Conservation (phyloP, 164 flowering plant species). For the Aristolochia californica region DNA sequence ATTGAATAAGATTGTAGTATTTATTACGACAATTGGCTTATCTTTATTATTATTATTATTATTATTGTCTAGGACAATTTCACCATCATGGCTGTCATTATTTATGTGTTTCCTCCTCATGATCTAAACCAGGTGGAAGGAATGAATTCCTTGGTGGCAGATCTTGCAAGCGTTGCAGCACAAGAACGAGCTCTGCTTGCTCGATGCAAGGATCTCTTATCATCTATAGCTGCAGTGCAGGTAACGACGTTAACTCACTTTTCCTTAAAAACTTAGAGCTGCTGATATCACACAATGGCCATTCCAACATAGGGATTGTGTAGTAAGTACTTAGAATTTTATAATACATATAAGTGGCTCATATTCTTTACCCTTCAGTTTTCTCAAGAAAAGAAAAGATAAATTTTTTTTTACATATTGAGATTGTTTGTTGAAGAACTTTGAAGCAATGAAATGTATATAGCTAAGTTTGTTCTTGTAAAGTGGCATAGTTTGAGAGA, state of each 20-base stretch:
- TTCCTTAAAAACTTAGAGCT: neutral
- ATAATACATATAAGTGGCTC: neutral
- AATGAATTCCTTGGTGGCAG: conserved; percentile 39
- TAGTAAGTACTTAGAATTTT: no score
- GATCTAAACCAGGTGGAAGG: conserved; percentile 42
- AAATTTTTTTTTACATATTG: no score
- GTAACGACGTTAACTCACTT: conserved; percentile 20
- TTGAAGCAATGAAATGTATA: no score
- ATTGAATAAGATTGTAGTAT: neutral
- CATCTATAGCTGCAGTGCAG: conserved; percentile 58
- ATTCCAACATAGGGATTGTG: no score
- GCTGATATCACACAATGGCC: no score
- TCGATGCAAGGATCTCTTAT: conserved; percentile 57
- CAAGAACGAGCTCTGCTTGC: conserved; percentile 46
- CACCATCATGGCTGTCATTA: no score
- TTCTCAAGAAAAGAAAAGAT: neutral
- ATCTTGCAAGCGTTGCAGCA: conserved; percentile 40
- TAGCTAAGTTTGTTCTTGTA: no score
- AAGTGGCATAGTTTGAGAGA: no score
- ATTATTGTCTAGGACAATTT: no score
- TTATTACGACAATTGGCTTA: neutral
- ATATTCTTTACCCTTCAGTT: neutral
- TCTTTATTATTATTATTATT: neutral
- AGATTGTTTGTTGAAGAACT: no score
- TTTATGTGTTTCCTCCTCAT: neutral